phyloP scores from a whole-genome alignment of 768 basidiomycete species.

The Sarcodon sp. region DNA sequence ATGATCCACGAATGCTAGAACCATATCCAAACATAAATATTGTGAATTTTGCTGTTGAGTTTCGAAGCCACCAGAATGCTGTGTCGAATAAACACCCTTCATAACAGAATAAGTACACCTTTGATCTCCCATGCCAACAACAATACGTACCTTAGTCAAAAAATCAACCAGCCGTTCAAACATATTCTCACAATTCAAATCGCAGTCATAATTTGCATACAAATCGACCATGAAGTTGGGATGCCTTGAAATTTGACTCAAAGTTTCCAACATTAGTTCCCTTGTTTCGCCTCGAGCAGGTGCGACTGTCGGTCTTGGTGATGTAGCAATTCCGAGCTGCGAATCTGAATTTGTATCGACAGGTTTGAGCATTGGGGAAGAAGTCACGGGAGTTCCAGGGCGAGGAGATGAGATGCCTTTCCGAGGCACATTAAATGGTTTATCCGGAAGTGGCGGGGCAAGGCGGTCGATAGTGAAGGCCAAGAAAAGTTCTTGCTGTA shows the following conservation, averaged over 20 bases:
- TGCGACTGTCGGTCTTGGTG: constrained; percentile 23
- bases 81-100: constrained; percentile 72
- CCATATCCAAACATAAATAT: constrained; percentile 75
- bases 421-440: constrained; percentile 5
- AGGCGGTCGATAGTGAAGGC: constrained; percentile 90
- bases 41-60: constrained; percentile 68
- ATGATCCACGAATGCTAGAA: constrained; percentile 77
- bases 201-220: constrained; percentile 95
- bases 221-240: constrained; percentile 93
- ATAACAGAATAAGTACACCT: constrained; percentile 2
- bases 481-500: constrained; percentile 92
- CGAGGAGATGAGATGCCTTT: constrained; percentile 13
- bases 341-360: constrained; percentile 24
- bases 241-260: constrained; percentile 69
- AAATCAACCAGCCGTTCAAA: constrained; percentile 87
- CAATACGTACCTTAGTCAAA: constrained; percentile 56
- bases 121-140: background rate
- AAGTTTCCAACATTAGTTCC: constrained; percentile 80
- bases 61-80: constrained; percentile 43
- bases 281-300: constrained; percentile 83
- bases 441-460: constrained; percentile 35
- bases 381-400: constrained; percentile 16
- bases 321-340: constrained; percentile 34
- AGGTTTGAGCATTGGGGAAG: constrained; percentile 29
- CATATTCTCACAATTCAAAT: constrained; percentile 91